Conservation (phyloP, 805 yeast genomes). For the Kurtzmaniella cleridarum region DNA sequence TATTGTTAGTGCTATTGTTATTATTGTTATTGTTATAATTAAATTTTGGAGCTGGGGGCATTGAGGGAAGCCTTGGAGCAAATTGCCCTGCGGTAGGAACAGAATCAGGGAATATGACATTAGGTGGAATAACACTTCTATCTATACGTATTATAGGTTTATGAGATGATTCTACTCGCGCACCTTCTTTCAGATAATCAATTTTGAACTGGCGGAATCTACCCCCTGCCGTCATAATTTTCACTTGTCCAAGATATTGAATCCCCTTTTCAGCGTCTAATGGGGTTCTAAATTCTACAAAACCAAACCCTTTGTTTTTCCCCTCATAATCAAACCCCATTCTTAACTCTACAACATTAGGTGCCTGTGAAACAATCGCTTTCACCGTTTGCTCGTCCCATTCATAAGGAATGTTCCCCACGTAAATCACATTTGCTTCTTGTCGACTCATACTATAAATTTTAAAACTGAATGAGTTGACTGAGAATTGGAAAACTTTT, state of each 20-base stretch:
- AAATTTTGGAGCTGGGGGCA: slow-evolving; percentile 2
- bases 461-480: no score
- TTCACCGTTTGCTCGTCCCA: slow-evolving; percentile 65
- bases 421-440: slow-evolving; percentile 43
- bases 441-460: no score
- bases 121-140: slow-evolving; percentile 46
- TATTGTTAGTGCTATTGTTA: slow-evolving; percentile 4
- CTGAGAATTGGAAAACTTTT: no score
- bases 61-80: not conserved
- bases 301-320: slow-evolving; percentile 62
- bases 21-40: slow-evolving; percentile 3
- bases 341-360: slow-evolving; percentile 63
- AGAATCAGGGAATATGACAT: slow-evolving; percentile 48
- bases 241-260: slow-evolving; percentile 37
- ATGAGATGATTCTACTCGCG: slow-evolving; percentile 28
- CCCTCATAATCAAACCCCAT: slow-evolving; percentile 55
- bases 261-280: slow-evolving; percentile 50
- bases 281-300: slow-evolving; percentile 51
- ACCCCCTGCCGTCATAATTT: slow-evolving; percentile 30
- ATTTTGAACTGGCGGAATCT: slow-evolving; percentile 29
- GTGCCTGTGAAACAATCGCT: slow-evolving; percentile 65
- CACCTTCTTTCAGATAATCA: slow-evolving; percentile 59
- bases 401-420: slow-evolving; percentile 63
- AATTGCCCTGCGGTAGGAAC: not conserved
- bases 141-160: slow-evolving; percentile 41